A percentile compares a stretch with the other conserved stretches of the same genome.
Conservation (phyloP, 352 stramenopile species). For the Thraustochytrium sp. region DNA sequence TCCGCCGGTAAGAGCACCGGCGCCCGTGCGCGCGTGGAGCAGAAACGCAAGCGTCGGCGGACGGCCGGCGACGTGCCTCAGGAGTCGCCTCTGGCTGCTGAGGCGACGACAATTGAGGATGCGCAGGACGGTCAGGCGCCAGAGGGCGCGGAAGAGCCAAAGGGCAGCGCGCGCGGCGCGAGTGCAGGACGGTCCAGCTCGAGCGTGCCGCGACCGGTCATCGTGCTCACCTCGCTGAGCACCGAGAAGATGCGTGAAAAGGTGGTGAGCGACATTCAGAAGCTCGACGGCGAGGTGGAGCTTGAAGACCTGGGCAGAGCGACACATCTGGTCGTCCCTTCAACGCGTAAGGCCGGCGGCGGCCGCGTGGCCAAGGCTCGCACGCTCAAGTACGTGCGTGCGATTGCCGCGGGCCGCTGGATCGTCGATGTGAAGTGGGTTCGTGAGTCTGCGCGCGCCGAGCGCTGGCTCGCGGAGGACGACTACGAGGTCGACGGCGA, state of each 20-base stretch:
- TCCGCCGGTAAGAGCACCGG: too few species aligned
- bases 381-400: conserved; percentile 36
- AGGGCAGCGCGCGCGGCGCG: not conserved
- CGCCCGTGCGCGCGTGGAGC: too few species aligned
- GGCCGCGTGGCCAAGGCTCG: not conserved
- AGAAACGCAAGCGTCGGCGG: not conserved
- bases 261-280: not conserved
- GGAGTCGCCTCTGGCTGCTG: too few species aligned
- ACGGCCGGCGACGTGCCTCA: too few species aligned
- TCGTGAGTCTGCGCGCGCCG: not conserved
- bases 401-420: not conserved
- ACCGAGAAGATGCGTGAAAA: not conserved
- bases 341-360: not conserved
- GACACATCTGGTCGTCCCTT: conserved; percentile 13
- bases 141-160: not conserved
- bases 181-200: not conserved
- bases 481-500: conserved; percentile 20
- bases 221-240: not conserved
- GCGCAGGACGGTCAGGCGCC: too few species aligned
- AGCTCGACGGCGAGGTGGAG: not conserved
- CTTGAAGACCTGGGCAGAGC: not conserved
- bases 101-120: not conserved
- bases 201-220: not conserved
- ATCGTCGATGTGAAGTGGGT: not conserved
- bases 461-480: not conserved